A percentile compares a stretch with the other conserved stretches of the same genome.
phyloP scores from a whole-genome alignment of 116 monocot species.

The Cymodocea nodosa region DNA sequence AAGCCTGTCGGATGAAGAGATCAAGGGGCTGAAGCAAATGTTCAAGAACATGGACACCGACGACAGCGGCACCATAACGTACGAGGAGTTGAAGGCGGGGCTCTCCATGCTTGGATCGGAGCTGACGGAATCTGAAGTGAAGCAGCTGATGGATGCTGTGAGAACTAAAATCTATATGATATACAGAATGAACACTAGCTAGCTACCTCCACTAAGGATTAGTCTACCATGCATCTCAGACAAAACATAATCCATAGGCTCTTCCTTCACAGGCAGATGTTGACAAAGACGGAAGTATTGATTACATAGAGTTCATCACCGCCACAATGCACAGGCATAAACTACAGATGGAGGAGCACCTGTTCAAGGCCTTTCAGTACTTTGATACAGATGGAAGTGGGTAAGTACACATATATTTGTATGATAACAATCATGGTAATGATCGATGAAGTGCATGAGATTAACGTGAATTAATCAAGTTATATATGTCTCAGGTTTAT shows the following conservation, averaged over 20 bases:
- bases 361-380: constrained; percentile 57
- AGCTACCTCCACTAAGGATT: too few species aligned
- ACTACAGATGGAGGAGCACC: constrained; percentile 63
- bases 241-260: too few species aligned
- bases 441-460: too few species aligned
- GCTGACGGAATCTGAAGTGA: constrained; percentile 55
- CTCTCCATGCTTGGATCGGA: constrained; percentile 60
- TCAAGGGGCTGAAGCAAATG: constrained; percentile 79
- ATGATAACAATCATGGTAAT: too few species aligned
- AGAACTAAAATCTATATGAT: not conserved
- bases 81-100: constrained; percentile 63
- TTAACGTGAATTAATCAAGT: not conserved
- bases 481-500: constrained; percentile 37
- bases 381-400: constrained; percentile 78
- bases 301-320: constrained; percentile 81
- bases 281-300: constrained; percentile 64
- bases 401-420: too few species aligned
- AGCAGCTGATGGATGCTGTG: constrained; percentile 66
- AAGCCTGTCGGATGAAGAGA: constrained; percentile 70
- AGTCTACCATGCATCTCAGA: too few species aligned
- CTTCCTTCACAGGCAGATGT: constrained; percentile 60
- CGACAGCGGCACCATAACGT: constrained; percentile 61
- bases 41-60: constrained; percentile 87
- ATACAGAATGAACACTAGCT: too few species aligned
- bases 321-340: constrained; percentile 87